Evolutionary conservation across 2,329 filamentous ascomycete genomes (phyloP).

Genomic region (Beauveria sp.): DNA sequence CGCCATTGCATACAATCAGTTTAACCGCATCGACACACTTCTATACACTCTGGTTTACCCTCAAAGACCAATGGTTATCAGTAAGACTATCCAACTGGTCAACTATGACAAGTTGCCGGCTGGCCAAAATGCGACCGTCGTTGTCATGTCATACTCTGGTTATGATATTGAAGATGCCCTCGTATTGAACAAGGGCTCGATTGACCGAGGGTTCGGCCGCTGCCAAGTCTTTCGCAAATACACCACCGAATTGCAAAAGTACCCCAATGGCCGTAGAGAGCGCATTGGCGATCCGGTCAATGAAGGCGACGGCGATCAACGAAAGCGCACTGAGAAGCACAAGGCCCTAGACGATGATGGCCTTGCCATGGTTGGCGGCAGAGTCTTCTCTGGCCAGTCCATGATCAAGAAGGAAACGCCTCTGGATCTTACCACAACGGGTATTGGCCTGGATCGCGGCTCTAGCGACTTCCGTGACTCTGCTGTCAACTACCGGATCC

Average conservation of each 20-base stretch:
- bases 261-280: constrained; percentile 69
- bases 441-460: constrained; percentile 59
- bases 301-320: constrained; percentile 53
- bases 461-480: constrained; percentile 59
- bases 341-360: constrained; percentile 76
- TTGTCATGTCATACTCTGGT: constrained; percentile 98
- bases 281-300: constrained; percentile 52
- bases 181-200: constrained; percentile 91
- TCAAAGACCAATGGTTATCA: constrained; percentile 95
- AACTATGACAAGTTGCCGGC: constrained; percentile 97
- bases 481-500: constrained; percentile 70
- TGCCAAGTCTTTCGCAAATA: constrained; percentile 99
- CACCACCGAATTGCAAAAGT: constrained; percentile 76
- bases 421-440: constrained; percentile 65
- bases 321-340: constrained; percentile 58
- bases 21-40: constrained; percentile 91
- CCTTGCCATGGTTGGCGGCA: constrained; percentile 76
- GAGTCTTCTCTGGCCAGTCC: constrained; percentile 69
- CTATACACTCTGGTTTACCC: constrained; percentile 97
- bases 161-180: constrained; percentile 99
- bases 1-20: constrained; percentile 96
- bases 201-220: constrained; percentile 89
- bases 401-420: constrained; percentile 89
- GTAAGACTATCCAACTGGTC: constrained; percentile 90
- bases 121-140: constrained; percentile 93